phyloP scores from a whole-genome alignment of 768 basidiomycete genomes.

The Tylopilus plumbeoviolaceoides region DNA sequence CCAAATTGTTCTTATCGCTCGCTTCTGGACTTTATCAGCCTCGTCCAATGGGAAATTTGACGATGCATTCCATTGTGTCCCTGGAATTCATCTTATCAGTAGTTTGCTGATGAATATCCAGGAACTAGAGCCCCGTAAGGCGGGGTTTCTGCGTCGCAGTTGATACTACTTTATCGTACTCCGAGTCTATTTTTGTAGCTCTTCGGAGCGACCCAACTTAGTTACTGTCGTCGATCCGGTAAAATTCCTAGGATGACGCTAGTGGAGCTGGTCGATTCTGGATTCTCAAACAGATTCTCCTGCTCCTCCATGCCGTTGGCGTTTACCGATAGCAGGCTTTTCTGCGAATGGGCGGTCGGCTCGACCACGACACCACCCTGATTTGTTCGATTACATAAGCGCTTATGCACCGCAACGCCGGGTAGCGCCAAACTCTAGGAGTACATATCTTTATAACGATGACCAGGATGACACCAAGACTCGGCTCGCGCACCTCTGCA shows the following conservation, averaged over 20 bases:
- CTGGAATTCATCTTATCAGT: not conserved
- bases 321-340: slow-evolving; percentile 11
- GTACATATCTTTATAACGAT: slow-evolving; percentile 11
- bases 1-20: not conserved
- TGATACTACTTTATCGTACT: not conserved
- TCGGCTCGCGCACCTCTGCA: slow-evolving; percentile 6
- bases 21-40: not conserved
- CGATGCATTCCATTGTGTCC: slow-evolving; percentile 1
- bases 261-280: not conserved
- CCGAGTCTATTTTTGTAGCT: too few species aligned
- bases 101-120: not conserved
- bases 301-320: not conserved
- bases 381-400: slow-evolving; percentile 20
- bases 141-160: not conserved
- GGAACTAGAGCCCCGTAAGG: not conserved
- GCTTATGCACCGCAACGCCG: not conserved
- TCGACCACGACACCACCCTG: not conserved
- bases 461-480: slow-evolving; percentile 18
- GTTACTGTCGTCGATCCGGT: not conserved
- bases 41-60: slow-evolving; percentile 16
- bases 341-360: slow-evolving; percentile 15
- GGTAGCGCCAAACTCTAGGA: not conserved
- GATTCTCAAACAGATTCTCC: not conserved
- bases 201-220: not conserved
- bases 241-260: not conserved